phyloP scores from a whole-genome alignment of 768 basidiomycete genomes.

The Lactifluus hygrophoroides region DNA sequence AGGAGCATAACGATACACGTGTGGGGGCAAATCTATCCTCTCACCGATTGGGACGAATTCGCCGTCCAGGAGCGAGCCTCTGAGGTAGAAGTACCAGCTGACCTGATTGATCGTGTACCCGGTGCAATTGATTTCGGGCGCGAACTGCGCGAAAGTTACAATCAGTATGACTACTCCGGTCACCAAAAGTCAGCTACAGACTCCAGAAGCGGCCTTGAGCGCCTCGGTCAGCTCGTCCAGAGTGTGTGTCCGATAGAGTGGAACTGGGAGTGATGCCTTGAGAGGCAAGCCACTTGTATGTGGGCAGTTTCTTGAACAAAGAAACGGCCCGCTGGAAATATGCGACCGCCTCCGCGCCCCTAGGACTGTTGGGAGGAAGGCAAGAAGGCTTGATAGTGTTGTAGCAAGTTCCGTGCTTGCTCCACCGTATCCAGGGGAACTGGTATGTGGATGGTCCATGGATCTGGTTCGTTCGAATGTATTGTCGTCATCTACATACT shows the following conservation, averaged over 20 bases:
- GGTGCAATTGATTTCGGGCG: constrained; percentile 41
- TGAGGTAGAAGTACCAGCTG: constrained; percentile 56
- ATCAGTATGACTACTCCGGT: background rate
- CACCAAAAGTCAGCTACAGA: constrained; percentile 22
- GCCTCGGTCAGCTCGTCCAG: constrained; percentile 46
- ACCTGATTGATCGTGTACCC: constrained; percentile 35
- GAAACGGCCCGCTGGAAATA: constrained; percentile 55
- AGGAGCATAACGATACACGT: background rate
- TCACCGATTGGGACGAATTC: constrained; percentile 50
- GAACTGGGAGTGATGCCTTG: constrained; percentile 67
- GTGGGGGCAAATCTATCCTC: constrained; percentile 14
- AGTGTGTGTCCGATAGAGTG: constrained; percentile 46
- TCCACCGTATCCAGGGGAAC: no score
- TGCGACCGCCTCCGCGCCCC: constrained; percentile 62
- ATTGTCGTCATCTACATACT: no score
- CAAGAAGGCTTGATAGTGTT: constrained; percentile 57
- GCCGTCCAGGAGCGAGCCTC: constrained; percentile 63
- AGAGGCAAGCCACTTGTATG: constrained; percentile 59
- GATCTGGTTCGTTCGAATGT: no score
- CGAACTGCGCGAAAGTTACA: constrained; percentile 24
- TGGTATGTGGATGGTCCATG: no score
- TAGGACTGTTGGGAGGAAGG: constrained; percentile 48
- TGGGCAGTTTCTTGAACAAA: constrained; percentile 61
- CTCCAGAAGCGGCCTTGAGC: constrained; percentile 46
- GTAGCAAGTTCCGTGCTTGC: constrained; percentile 53